These are phyloP conservation scores for Plasmodium ovale DNA, from an alignment of 169 alveolate genomes.

Conservation along the genomic window DNA sequence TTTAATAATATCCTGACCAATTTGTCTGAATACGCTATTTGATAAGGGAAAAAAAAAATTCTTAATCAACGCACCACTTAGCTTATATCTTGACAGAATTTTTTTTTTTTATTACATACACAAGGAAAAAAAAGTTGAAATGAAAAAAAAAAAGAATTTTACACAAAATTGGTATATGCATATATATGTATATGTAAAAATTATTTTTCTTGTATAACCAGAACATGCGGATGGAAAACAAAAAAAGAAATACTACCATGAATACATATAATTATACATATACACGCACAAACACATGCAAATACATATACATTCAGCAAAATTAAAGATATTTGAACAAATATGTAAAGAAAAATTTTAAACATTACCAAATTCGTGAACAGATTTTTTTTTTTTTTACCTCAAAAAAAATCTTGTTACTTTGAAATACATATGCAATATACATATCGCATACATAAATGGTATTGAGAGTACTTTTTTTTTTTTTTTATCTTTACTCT, in stretches of 20 bases:
- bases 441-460: background rate
- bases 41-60: constrained; percentile 19
- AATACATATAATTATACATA: no score
- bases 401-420: constrained; percentile 41
- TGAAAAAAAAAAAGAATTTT: constrained; percentile 7
- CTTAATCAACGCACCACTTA: constrained; percentile 70
- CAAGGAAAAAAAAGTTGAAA: constrained; percentile 4
- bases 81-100: constrained; percentile 73
- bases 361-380: constrained; percentile 23
- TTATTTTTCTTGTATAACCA: constrained; percentile 20
- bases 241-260: no score
- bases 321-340: constrained; percentile 5
- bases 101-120: constrained; percentile 44
- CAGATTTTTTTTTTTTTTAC: constrained; percentile 25
- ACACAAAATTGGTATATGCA: constrained; percentile 31
- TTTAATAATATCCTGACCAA: constrained; percentile 20
- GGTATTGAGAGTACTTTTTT: background rate
- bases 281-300: constrained; percentile 12
- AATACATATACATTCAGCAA: constrained; percentile 6
- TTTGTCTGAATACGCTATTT: constrained; percentile 53
- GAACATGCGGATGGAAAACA: background rate
- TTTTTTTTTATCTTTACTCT: constrained; percentile 12
- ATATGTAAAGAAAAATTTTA: constrained; percentile 8
- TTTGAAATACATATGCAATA: background rate
- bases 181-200: background rate